phyloP scores from a whole-genome alignment of 208 protist species.

The Zelonia costaricensis region DNA sequence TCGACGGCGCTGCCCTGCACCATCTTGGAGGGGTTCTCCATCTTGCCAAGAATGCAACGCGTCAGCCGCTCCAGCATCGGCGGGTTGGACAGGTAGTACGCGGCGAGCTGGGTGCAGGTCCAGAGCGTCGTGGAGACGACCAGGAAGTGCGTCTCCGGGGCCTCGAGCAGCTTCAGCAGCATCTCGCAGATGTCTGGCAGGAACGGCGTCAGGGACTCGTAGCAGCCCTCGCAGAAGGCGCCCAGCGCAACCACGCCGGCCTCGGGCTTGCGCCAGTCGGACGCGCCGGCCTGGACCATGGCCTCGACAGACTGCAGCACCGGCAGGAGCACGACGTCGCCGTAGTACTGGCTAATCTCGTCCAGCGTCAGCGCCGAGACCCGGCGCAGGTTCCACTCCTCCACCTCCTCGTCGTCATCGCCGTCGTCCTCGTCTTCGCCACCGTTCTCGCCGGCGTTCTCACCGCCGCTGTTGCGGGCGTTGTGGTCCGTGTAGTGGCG shows the following conservation, averaged over 20 bases:
- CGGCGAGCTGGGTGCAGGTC: conserved; percentile 77
- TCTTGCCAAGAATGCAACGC: conserved; percentile 55
- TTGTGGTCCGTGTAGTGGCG: conserved; percentile 69
- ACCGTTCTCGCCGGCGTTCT: conserved; percentile 43
- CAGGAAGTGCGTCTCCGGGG: conserved; percentile 78
- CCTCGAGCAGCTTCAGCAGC: conserved; percentile 74
- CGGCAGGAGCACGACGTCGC: conserved; percentile 69
- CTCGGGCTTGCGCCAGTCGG: conserved; percentile 85
- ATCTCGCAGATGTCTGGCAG: conserved; percentile 72
- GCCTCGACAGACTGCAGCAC: conserved; percentile 81
- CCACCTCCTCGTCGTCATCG: conserved; percentile 86
- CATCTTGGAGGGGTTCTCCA: conserved; percentile 86
- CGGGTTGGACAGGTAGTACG: conserved; percentile 49
- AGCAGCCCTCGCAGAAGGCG: conserved; percentile 91
- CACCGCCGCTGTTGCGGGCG: conserved; percentile 17
- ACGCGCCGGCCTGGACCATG: conserved; percentile 58
- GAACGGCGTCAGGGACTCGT: conserved; percentile 76
- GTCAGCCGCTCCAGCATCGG: conserved; percentile 42
- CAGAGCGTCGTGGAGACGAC: conserved; percentile 92
- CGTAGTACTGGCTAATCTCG: conserved; percentile 81
- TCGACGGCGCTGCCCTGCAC: conserved; percentile 72
- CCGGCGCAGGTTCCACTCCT: conserved; percentile 93
- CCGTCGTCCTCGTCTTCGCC: conserved; percentile 73
- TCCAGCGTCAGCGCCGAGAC: conserved; percentile 89
- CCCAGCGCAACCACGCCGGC: conserved; percentile 92